Percentiles rank a stretch among this genome's conserved stretches.
Conservation (phyloP, 495 filamentous ascomycete genomes). For the Aspergillus carlsbadensis region DNA sequence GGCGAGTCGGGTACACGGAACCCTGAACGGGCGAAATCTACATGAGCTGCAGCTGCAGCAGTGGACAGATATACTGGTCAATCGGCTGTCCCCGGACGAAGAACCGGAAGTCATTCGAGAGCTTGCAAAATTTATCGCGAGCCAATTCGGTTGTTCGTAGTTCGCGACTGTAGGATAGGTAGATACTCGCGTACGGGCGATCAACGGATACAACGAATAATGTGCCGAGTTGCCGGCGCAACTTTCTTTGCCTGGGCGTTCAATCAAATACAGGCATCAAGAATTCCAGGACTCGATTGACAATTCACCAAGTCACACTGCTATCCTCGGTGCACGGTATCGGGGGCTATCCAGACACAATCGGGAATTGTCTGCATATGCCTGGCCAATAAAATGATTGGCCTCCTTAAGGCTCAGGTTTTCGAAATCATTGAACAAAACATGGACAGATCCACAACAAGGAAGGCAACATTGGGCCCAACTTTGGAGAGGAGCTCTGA, state of each 20-base stretch:
- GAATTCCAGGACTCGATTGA: not conserved
- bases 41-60: constrained; percentile 38
- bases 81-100: constrained; percentile 14
- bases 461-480: not conserved
- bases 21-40: constrained; percentile 38
- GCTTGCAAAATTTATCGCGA: constrained; percentile 23
- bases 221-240: not conserved
- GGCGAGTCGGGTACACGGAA: constrained; percentile 32
- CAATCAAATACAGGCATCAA: not conserved
- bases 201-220: not conserved
- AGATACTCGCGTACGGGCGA: not conserved
- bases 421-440: not conserved
- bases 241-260: not conserved
- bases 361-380: no score
- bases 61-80: constrained; percentile 31
- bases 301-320: not conserved
- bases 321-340: not conserved
- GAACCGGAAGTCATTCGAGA: constrained; percentile 11
- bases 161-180: constrained; percentile 3
- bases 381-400: no score
- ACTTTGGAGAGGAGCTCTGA: not conserved
- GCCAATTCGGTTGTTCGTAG: constrained; percentile 20
- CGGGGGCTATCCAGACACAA: no score
- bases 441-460: not conserved
- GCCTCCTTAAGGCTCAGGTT: no score